phyloP scores from a whole-genome alignment of 1,284 basidiomycete species.

The Melampsora abietis-canadensis region DNA sequence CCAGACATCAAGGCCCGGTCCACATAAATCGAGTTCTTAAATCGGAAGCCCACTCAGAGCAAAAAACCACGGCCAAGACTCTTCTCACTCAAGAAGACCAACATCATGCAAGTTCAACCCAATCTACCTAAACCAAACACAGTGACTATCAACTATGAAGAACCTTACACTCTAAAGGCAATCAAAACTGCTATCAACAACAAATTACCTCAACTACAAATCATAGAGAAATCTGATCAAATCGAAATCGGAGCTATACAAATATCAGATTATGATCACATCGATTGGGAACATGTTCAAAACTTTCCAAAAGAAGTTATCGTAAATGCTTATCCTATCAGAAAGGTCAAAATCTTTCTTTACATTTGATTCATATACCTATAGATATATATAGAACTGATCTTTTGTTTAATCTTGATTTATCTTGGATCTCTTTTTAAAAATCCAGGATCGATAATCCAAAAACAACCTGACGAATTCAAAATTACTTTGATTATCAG shows the following conservation, averaged over 20 bases:
- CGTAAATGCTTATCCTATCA: slow-evolving; percentile 29
- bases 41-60: no score
- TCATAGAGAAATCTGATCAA: neutral
- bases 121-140: neutral
- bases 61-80: no score
- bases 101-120: neutral
- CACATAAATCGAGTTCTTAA: no score
- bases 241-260: slow-evolving; percentile 4
- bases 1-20: no score
- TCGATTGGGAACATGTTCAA: slow-evolving; percentile 18
- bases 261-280: slow-evolving; percentile 20
- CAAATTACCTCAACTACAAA: neutral
- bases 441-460: no score
- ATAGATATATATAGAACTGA: neutral
- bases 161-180: neutral
- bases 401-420: no score
- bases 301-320: slow-evolving; percentile 6
- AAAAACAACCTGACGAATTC: neutral
- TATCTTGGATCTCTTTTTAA: no score
- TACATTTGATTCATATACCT: neutral
- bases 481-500: neutral
- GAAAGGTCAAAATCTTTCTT: slow-evolving; percentile 21
- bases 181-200: neutral
- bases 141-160: neutral
- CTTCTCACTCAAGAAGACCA: neutral